Evolutionary conservation across 1,284 basidiomycete genomes (phyloP).

Genomic region (Exsudoporus floridanus): DNA sequence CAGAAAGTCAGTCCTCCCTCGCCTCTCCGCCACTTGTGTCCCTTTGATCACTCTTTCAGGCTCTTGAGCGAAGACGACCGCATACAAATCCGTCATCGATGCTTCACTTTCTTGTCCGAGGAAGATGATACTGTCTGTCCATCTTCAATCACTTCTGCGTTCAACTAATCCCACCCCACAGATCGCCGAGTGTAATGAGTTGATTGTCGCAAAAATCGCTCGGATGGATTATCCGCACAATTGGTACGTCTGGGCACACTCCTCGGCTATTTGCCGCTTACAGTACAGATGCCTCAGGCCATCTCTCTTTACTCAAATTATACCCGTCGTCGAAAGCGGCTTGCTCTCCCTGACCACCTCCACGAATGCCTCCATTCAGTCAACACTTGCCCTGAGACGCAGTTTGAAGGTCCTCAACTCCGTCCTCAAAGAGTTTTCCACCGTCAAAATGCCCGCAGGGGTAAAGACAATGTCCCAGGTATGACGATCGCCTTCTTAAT

Average conservation of each 20-base stretch:
- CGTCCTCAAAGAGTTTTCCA: slow-evolving; percentile 66
- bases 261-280: background rate
- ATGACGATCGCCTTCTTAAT: slow-evolving; percentile 12
- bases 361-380: slow-evolving; percentile 41
- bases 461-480: slow-evolving; percentile 65
- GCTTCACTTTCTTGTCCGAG: slow-evolving; percentile 66
- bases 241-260: slow-evolving; percentile 49
- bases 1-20: slow-evolving; percentile 51
- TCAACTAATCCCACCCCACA: slow-evolving; percentile 30
- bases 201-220: slow-evolving; percentile 69
- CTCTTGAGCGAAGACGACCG: slow-evolving; percentile 65
- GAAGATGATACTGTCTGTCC: slow-evolving; percentile 63
- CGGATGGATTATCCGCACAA: slow-evolving; percentile 66
- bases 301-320: slow-evolving; percentile 56
- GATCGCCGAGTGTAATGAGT: slow-evolving; percentile 73
- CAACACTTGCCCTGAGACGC: slow-evolving; percentile 57
- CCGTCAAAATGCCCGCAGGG: slow-evolving; percentile 65
- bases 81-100: slow-evolving; percentile 55
- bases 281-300: slow-evolving; percentile 47
- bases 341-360: slow-evolving; percentile 49
- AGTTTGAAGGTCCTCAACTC: slow-evolving; percentile 61
- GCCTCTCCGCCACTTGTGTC: background rate
- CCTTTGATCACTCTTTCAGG: slow-evolving; percentile 40
- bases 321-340: slow-evolving; percentile 51
- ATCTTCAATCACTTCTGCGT: background rate